These are phyloP conservation scores for Solanum hybrid DNA, from an alignment of 305 asterid genomes.

Conservation along the genomic window DNA sequence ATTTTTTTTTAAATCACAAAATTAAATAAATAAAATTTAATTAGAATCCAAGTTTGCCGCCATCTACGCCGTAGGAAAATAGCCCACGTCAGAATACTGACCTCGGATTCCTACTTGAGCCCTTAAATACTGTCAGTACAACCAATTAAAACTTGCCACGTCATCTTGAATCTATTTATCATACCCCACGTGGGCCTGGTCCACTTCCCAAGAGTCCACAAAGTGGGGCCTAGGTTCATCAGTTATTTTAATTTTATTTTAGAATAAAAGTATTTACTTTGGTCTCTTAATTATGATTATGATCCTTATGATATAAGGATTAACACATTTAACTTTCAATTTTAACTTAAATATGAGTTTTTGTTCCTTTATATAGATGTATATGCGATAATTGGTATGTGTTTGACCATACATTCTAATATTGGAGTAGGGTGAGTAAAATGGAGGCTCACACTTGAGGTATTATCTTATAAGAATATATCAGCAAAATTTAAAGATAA, in stretches of 20 bases:
- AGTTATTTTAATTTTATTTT: neutral
- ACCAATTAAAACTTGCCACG: neutral
- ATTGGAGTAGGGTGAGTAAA: neutral
- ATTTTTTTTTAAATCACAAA: neutral
- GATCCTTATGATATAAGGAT: neutral
- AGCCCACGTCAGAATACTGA: neutral
- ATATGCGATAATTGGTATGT: no score
- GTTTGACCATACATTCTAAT: no score
- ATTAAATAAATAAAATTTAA: neutral
- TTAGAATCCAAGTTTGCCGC: neutral
- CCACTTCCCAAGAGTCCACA: neutral
- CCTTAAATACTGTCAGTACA: neutral
- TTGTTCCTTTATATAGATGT: neutral
- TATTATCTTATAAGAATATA: neutral
- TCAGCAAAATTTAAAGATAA: neutral
- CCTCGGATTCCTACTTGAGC: constrained; percentile 1
- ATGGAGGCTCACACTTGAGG: neutral
- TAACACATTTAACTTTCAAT: neutral
- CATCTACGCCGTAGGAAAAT: neutral
- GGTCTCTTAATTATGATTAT: neutral
- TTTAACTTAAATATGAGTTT: neutral
- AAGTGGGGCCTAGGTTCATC: neutral
- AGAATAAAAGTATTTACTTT: neutral
- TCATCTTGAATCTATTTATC: neutral
- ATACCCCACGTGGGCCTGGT: neutral